Conservation (phyloP, 257 asterid species). For the Leonotis leonurus region DNA sequence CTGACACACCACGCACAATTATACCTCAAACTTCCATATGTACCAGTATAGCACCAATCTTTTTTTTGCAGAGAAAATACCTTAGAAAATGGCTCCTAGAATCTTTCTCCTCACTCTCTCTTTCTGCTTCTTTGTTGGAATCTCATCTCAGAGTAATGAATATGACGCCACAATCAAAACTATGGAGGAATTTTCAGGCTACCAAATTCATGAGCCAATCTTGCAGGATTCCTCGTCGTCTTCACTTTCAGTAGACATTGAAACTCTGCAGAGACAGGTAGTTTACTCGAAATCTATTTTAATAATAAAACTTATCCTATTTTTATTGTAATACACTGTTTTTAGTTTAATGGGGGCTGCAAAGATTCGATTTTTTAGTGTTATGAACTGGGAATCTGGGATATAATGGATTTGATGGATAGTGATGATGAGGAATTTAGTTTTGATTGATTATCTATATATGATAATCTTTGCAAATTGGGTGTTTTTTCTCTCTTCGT, state of each 20-base stretch:
- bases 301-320: neutral
- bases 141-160: slow-evolving; percentile 31
- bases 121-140: slow-evolving; percentile 20
- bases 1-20: slow-evolving; percentile 11
- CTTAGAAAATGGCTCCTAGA: slow-evolving; percentile 30
- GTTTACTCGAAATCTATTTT: neutral
- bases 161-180: slow-evolving; percentile 41
- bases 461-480: neutral
- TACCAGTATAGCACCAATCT: neutral
- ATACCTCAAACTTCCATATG: neutral
- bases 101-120: slow-evolving; percentile 14
- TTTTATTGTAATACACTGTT: neutral
- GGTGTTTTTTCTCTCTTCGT: neutral
- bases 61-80: neutral
- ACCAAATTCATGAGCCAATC: slow-evolving; percentile 51
- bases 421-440: neutral
- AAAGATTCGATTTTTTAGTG: slow-evolving; percentile 22
- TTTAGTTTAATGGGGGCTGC: neutral
- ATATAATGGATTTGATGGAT: neutral
- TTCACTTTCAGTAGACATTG: slow-evolving; percentile 54
- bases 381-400: neutral
- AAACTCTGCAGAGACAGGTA: slow-evolving; percentile 59
- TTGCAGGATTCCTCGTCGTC: slow-evolving; percentile 36
- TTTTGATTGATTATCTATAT: neutral
- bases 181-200: slow-evolving; percentile 93